These are phyloP conservation scores for Agaricus bisporus DNA, from an alignment of 768 basidiomycete species.

Conservation along the genomic window DNA sequence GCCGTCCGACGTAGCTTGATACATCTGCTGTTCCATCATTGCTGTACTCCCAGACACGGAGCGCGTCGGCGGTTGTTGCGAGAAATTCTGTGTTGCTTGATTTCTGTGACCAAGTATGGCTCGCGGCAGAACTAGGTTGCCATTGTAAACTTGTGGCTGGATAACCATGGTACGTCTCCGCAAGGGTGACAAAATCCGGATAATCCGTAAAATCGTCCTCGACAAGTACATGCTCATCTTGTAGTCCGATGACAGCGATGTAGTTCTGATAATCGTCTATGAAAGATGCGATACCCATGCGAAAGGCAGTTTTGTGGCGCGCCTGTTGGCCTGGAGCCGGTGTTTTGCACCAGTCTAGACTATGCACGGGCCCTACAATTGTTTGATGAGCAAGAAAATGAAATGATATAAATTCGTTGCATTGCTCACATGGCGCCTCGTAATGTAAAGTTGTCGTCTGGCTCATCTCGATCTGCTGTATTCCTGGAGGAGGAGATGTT, in stretches of 20 bases:
- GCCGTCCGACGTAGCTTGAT: conserved; percentile 68
- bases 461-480: conserved; percentile 35
- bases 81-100: conserved; percentile 68
- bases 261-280: conserved; percentile 79
- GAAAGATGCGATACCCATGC: conserved; percentile 82
- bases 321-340: conserved; percentile 66
- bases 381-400: neutral
- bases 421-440: conserved; percentile 74
- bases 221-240: conserved; percentile 83
- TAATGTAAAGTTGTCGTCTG: conserved; percentile 74
- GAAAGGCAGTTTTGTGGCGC: conserved; percentile 73
- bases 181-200: conserved; percentile 82
- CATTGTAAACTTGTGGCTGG: conserved; percentile 92
- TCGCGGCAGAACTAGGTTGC: conserved; percentile 73
- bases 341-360: conserved; percentile 86
- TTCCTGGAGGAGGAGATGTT: neutral
- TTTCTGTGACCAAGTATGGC: conserved; percentile 66
- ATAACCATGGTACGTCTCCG: conserved; percentile 82
- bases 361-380: conserved; percentile 72
- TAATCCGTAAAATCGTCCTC: conserved; percentile 81
- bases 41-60: conserved; percentile 87
- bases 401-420: neutral
- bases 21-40: conserved; percentile 54
- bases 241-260: conserved; percentile 71
- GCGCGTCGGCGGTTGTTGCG: conserved; percentile 90